Percentiles rank a stretch among this genome's conserved stretches.
phyloP scores from a whole-genome alignment of 768 basidiomycete genomes.

The Trichaptum fuscoviolaceum region DNA sequence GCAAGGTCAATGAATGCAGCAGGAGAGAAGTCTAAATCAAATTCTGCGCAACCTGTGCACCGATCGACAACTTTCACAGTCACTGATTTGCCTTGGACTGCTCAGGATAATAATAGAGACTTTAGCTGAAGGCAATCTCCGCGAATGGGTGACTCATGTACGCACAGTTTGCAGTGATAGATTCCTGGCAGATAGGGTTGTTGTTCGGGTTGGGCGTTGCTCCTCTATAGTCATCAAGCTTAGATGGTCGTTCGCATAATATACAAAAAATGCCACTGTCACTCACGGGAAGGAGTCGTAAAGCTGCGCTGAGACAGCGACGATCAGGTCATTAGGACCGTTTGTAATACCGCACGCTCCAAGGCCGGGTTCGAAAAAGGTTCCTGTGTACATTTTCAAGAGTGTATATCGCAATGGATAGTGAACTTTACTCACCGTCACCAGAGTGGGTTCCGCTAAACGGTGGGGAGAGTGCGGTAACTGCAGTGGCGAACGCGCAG shows the following conservation, averaged over 20 bases:
- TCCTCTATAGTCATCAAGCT: background rate
- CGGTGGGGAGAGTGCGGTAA: no score
- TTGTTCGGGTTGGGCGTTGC: background rate
- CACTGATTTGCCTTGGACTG: constrained; percentile 49
- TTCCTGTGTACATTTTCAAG: constrained; percentile 8
- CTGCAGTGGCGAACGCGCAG: background rate
- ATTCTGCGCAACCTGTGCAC: constrained; percentile 47
- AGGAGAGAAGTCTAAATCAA: constrained; percentile 60
- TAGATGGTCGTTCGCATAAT: background rate
- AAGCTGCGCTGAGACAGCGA: constrained; percentile 28
- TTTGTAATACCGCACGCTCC: constrained; percentile 38
- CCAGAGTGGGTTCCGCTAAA: background rate
- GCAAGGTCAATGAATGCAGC: constrained; percentile 50
- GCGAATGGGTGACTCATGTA: background rate
- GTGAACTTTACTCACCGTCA: background rate
- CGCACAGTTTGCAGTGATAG: constrained; percentile 10
- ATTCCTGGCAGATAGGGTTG: constrained; percentile 13
- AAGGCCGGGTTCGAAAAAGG: constrained; percentile 27
- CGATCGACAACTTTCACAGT: constrained; percentile 54
- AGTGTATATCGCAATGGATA: background rate
- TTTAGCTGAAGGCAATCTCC: background rate
- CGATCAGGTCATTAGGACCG: constrained; percentile 27
- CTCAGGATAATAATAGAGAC: background rate
- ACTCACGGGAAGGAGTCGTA: constrained; percentile 31
- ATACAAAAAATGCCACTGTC: background rate